Conservation (phyloP, 306 rosid genomes). For the Begonia loranthoides region DNA sequence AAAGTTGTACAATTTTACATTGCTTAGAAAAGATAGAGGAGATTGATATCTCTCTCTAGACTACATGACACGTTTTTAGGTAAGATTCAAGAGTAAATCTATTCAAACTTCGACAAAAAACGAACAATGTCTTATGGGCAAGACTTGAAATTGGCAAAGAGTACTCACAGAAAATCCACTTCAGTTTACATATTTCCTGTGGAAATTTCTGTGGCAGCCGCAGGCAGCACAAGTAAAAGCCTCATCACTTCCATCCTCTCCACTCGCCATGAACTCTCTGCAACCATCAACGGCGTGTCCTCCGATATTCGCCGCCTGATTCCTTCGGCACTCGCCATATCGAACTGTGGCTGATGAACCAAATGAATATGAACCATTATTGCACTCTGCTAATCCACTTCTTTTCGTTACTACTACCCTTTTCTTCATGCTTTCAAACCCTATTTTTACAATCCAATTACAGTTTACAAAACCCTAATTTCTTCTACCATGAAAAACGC, state of each 20-base stretch:
- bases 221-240: slow-evolving; percentile 80
- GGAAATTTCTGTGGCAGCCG: slow-evolving; percentile 84
- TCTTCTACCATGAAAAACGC: slow-evolving; percentile 6
- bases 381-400: slow-evolving; percentile 16
- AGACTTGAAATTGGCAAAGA: slow-evolving; percentile 60
- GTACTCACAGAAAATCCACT: slow-evolving; percentile 71
- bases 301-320: slow-evolving; percentile 76
- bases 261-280: slow-evolving; percentile 72
- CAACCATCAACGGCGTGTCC: slow-evolving; percentile 91
- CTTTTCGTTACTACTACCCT: slow-evolving; percentile 52
- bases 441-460: slow-evolving; percentile 4
- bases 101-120: too few relatives aligned
- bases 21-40: too few relatives aligned
- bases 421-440: slow-evolving; percentile 47
- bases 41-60: too few relatives aligned
- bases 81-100: too few relatives aligned
- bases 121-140: not conserved
- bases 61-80: too few relatives aligned
- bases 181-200: slow-evolving; percentile 59
- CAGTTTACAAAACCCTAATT: slow-evolving; percentile 1
- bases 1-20: too few relatives aligned
- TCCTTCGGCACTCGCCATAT: slow-evolving; percentile 83
- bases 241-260: slow-evolving; percentile 40
- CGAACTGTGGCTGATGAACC: slow-evolving; percentile 40
- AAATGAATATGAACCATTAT: slow-evolving; percentile 16